Percentiles rank a stretch among this genome's conserved stretches.
These are phyloP conservation scores for Hemisphaericaspora nanyangensis DNA, from an alignment of 805 yeast genomes.

Conservation along the genomic window DNA sequence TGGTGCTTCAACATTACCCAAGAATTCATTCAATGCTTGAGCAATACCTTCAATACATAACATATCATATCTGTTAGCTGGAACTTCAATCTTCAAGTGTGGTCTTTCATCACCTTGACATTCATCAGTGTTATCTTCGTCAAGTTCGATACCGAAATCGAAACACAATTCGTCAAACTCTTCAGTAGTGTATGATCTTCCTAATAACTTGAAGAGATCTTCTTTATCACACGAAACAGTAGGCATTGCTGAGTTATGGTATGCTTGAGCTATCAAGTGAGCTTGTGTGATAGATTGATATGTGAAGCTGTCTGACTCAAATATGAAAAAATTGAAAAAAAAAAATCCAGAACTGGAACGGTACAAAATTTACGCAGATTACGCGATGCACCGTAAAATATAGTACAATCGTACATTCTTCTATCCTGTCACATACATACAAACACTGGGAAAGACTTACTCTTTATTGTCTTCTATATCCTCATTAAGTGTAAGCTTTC, in stretches of 20 bases:
- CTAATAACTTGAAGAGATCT: constrained; percentile 82
- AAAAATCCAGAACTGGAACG: background rate
- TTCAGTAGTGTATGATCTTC: constrained; percentile 57
- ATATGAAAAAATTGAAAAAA: background rate
- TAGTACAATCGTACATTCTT: background rate
- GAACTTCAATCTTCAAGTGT: constrained; percentile 93
- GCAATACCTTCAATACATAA: constrained; percentile 98
- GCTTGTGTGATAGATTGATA: background rate
- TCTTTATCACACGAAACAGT: constrained; percentile 93
- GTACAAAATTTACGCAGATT: background rate
- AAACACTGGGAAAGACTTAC: too few species aligned
- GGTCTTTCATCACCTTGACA: constrained; percentile 81
- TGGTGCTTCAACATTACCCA: constrained; percentile 69
- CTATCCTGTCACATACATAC: too few species aligned
- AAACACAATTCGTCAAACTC: constrained; percentile 97
- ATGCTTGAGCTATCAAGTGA: constrained; percentile 1
- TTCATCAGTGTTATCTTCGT: constrained; percentile 90
- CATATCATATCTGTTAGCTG: constrained; percentile 98
- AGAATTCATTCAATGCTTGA: constrained; percentile 86
- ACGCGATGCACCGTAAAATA: background rate
- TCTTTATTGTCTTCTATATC: constrained; percentile 16
- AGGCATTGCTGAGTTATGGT: constrained; percentile 61
- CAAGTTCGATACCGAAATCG: constrained; percentile 95
- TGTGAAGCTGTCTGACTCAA: background rate
- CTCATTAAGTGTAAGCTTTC: constrained; percentile 13